Base-by-base conservation (phyloP, 2,329 filamentous ascomycete species). In the Cercospora beticola region DNA sequence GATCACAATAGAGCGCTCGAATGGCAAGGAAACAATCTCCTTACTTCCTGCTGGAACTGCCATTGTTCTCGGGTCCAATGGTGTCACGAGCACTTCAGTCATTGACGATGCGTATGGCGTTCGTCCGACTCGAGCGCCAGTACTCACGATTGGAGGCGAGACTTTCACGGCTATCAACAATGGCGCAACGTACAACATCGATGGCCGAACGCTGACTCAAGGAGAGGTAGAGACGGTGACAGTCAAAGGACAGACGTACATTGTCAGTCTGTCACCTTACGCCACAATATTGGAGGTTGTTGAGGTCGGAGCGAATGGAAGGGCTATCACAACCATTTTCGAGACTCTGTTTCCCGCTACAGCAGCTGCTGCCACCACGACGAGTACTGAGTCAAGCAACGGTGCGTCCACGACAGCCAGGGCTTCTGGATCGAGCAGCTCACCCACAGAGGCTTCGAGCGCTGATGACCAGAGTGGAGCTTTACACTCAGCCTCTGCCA, bases 311-410 rank as follows among this genome's bases (percentile, higher is more conserved):
- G 56, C 75, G 5, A 76, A 77, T 4, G 76, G 75, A 18, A 76
- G 72, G 21, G 77, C 77, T 3, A 78, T 75, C 3, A 74, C 71
- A 4, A 78, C 76, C 7, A 59, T 66, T 16, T 73, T 68, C 64
- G 74, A 79, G 69, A 79, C 78, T 0, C 71, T 83, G 10, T 81
- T 82, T 68, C 80, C 81, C 5, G 81, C 79, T 1, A 79, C 79
- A 4, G 78, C 75, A 23, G 79, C 78, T 1, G 49, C 70, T 21
- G 30, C 62, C 7, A 77, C 73, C 5, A 66, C 69, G 3, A 71
- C 66, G 49, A 73, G 71, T 18, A 74, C 72, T 6, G 62, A 67
- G 2, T 56, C 30, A 16, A 40, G 59, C 28, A 26, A 31, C 14
- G 54, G 64, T 12, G 43, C 64, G 6, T 46, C 67, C 23, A 65